Evolutionary conservation across 2,329 filamentous ascomycete genomes (phyloP), one percentile per base, ranked within the genome.

Genomic region (Purpureocillium takamizusanense): DNA sequence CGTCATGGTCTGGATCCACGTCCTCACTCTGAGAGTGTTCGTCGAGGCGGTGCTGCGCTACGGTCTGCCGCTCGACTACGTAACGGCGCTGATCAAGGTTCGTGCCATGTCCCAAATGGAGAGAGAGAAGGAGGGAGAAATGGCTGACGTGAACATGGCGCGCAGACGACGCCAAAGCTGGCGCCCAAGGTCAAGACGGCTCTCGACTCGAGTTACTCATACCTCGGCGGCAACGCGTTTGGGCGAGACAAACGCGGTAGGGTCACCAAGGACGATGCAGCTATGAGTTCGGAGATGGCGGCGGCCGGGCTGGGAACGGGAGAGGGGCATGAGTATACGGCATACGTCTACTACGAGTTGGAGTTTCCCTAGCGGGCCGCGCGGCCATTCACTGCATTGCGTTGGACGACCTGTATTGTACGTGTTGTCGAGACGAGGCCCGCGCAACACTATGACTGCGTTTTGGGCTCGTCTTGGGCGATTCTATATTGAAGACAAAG

Each of bases 1-100:
- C 45, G 87, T 95, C 48, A 95, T 95, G 86, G 83, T 90, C 38
- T 95, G 89, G 87, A 76, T 94, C 36, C 92, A 98, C 57, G 84
- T 95, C 21, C 70, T 97, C 54, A 85, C 89, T 7, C 66, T 98
- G 52, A 74, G 92, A 38, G 89, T 97, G 15, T 98, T 97, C 62
- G 92, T 98, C 15, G 92, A 98, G 72, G 95, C 89, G 5, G 92
- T 98, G n/a, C 69, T 98, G 55, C 79, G 92, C 48, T 98, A 98
- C 56, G 92, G 92, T 21, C 63, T 98, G 51, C 92, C 92, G 35
- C 66, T 95, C 46, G 85, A 94, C 51, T 98, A 90, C 61, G 81
- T 94, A 35, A 85, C 83, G 50, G 86, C 81, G 13, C 66, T 95
- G 48, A 69, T 97, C 45, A 82, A 86, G 81, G 89, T 94, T 74